Base-by-base conservation (phyloP, 805 yeast species). In the Nakazawaea anatomiae region DNA sequence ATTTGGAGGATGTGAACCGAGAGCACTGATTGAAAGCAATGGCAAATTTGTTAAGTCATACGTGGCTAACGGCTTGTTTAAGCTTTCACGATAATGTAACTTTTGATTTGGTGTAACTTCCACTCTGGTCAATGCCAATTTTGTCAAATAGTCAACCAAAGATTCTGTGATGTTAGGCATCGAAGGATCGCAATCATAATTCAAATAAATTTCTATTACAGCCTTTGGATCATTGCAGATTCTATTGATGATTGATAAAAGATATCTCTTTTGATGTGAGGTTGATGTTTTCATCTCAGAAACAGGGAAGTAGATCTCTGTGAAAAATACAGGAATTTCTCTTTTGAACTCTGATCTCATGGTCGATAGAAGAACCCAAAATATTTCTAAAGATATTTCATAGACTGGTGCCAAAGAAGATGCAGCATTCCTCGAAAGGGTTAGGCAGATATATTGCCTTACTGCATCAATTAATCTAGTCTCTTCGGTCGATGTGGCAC, bases 231-330 rank as follows among this genome's bases (percentile, higher is more conserved):
- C 96, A 56, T 82, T 82, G 63, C 96, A 86, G 39, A 94, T 68
- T 57, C 96, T 76, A 59, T 87, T 87, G 29, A 95, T 75, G n/a
- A 92, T 77, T 10, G 85, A 79, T 54, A 95, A 72, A 56, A 92
- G 79, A 60, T 90, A 92, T 63, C 95, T 77, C 64, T 92, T 90
- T 68, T 95, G 99, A 65, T 92, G 97, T 8, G 91, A 71, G 0
- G 97, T 89, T 1, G 97, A 87, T 1, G 96, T 83, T 61, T 85
- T 87, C 82, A 94, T 80, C 61, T 92, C 98, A 44, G 94, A 79
- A 42, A 95, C 89, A 3, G 98, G 97, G 68, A 94, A 87, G 65
- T 94, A 94, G 48, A 92, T 89, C 61, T 94, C 98, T 43, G 84
- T 86, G 71, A 91, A 80, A 61, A 95, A 88, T 0, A 95, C 96